Base-by-base conservation (phyloP, 2,329 filamentous ascomycete species). In the Colletotrichum spinosum region DNA sequence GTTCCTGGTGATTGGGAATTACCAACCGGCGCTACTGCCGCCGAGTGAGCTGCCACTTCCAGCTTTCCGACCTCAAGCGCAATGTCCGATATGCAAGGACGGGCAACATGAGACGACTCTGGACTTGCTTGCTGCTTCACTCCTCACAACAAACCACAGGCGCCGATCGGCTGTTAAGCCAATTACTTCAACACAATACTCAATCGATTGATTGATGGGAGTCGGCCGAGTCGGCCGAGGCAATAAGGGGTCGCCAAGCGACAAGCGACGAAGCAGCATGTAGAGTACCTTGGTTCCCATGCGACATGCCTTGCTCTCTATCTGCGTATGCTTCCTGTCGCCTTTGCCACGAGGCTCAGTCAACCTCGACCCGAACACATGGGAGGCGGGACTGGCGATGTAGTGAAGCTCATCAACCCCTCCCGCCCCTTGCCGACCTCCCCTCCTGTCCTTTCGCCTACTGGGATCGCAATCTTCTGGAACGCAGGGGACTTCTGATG, bases 311-410 rank as follows among this genome's bases (percentile, higher is more conserved):
- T 44, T 12, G 13, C 42, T 44, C 42, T 15, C 15, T 13, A 44
- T 44, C 42, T 25, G 25, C 39, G 39, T 4, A 10, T 48, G 45
- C 11, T 48, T 17, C 8, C n/a, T 39, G 49, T 60, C 42, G 9
- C 9, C 38, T 9, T 13, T 10, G 49, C 42, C 15, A 55, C 45
- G 39, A 45, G 49, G 58, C 38, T 52, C 13, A 50, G 57, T 53
- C 52, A 53, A 63, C 52, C 52, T 51, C 33, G 42, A 53, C 53
- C 48, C 58, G 46, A 57, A 66, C 52, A 63, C 52, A 33, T 25
- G 58, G 52, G 53, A 54, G 52, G 46, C 53, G 58, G 63, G 53
- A 66, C 58, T 44, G 46, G 25, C 25, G 46, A 57, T 57, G 25
- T 25, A 5, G 25, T 25, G 53, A 46, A 65, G 37, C 52, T 45